Conservation (phyloP, 1,284 basidiomycete species). For the Volvariella surrecta region DNA sequence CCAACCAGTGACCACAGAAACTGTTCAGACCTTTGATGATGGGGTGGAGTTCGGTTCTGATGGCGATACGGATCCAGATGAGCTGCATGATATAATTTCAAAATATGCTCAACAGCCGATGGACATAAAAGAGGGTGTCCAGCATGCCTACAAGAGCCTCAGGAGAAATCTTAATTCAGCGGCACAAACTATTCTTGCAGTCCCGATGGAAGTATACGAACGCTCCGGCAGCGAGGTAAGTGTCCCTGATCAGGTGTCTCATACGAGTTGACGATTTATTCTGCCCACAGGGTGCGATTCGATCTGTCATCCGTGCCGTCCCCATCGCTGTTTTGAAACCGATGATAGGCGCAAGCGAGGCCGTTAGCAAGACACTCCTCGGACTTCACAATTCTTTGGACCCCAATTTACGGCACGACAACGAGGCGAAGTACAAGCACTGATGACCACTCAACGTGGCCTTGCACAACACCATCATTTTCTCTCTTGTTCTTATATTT, state of each 20-base stretch:
- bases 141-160: conserved; percentile 83
- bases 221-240: conserved; percentile 78
- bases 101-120: conserved; percentile 88
- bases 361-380: conserved; percentile 89
- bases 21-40: conserved; percentile 32
- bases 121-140: conserved; percentile 81
- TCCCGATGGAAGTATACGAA: conserved; percentile 99
- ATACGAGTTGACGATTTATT: not conserved
- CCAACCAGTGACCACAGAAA: conserved; percentile 57
- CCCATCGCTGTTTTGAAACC: conserved; percentile 95
- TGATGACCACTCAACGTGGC: conserved; percentile 27
- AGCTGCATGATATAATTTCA: conserved; percentile 55
- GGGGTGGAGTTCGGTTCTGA: conserved; percentile 16
- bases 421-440: conserved; percentile 85
- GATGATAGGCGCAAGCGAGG: conserved; percentile 95
- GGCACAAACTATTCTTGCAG: conserved; percentile 96
- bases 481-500: not conserved
- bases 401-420: conserved; percentile 70
- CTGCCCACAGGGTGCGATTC: conserved; percentile 67
- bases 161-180: conserved; percentile 83
- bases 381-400: conserved; percentile 89
- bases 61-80: conserved; percentile 32
- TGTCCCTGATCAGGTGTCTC: conserved; percentile 7
- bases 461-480: not conserved
- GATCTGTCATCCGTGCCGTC: conserved; percentile 90